Evolutionary conservation across 805 yeast genomes (phyloP), one percentile per base, ranked within the genome.

Genomic region (Kuraishia ogatae): DNA sequence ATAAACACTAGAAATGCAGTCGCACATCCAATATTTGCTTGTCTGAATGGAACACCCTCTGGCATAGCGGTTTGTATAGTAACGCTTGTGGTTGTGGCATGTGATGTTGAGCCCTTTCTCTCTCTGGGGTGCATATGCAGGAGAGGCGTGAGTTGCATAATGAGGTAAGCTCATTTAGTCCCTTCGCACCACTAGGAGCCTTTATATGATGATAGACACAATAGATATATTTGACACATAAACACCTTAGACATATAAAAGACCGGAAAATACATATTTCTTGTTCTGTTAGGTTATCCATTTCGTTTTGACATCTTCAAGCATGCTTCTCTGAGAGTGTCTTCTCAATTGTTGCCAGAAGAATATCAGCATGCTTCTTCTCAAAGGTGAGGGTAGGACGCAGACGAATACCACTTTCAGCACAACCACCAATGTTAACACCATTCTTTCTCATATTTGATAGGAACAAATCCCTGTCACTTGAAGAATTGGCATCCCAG

Each of bases 341-440:
- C 53, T 70, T 67, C 39, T 65, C 62, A 39, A 76, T 62, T n/a
- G 71, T 69, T 1, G 65, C 76, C 55, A 81, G 61, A 55, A 84
- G 75, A 10, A 84, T 66, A 62, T 83, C 86, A 20, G 81, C 87
- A 62, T 84, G 89, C 60, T 77, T 76, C 62, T 77, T 71, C 59
- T 79, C 85, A 65, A 84, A 84, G 24, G 82, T 78, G 62, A 84
- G 74, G 11, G 85, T 70, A 35, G 89, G 89, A 73, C 89, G 79
- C 66, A 84, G 75, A 71, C 89, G 77, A 50, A 84, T 77, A 28
- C 83, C 68, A 11, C 60, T 58, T 29, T 78, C 85, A 56, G 87
- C 84, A 67, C 88, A 84, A 22, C 87, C 89, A 55, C 89, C 89
- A 52, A 82, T 78, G 64, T 84, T 84, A 58, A 84, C 74, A 53